Evolutionary conservation across 208 protist genomes (phyloP).

Genomic region (Wallacemonas rigidus): DNA sequence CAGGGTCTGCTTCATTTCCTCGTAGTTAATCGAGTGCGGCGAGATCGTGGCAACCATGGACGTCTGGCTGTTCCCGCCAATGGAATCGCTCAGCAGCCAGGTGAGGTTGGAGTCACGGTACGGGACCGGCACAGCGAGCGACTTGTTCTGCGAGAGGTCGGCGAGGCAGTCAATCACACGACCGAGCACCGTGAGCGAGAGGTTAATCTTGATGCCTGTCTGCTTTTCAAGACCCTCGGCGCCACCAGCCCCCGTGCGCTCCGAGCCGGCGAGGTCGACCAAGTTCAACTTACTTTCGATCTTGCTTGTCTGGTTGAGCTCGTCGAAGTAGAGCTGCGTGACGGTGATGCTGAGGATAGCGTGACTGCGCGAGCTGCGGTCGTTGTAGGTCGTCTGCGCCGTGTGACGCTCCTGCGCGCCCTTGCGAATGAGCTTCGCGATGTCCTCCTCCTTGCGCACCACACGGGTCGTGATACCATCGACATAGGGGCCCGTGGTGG

Average conservation of each 20-base stretch:
- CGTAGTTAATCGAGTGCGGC: slow-evolving; percentile 67
- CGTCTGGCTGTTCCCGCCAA: slow-evolving; percentile 81
- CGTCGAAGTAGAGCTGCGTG: slow-evolving; percentile 62
- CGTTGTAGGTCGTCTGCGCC: slow-evolving; percentile 86
- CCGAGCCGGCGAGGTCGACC: slow-evolving; percentile 93
- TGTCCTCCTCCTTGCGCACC: slow-evolving; percentile 63
- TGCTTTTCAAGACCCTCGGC: slow-evolving; percentile 64
- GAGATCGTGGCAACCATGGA: slow-evolving; percentile 90
- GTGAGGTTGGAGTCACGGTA: slow-evolving; percentile 66
- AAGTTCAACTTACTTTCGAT: slow-evolving; percentile 90
- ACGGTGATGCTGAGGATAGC: slow-evolving; percentile 84
- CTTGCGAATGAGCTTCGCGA: slow-evolving; percentile 62
- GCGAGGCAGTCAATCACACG: slow-evolving; percentile 88
- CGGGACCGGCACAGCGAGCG: slow-evolving; percentile 32
- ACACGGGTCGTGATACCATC: slow-evolving; percentile 66
- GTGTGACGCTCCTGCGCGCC: slow-evolving; percentile 86
- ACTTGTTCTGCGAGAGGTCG: slow-evolving; percentile 69
- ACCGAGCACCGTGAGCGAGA: slow-evolving; percentile 89
- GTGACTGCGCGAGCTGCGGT: slow-evolving; percentile 86
- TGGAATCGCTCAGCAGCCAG: slow-evolving; percentile 62
- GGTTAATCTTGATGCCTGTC: slow-evolving; percentile 92
- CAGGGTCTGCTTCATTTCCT: slow-evolving; percentile 85
- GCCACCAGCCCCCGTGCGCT: slow-evolving; percentile 72
- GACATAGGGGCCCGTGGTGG: slow-evolving; percentile 68
- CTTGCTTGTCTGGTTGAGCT: slow-evolving; percentile 42